Base-by-base conservation (phyloP, 352 stramenopile genomes). In the Halophytophthora polymorphica region DNA sequence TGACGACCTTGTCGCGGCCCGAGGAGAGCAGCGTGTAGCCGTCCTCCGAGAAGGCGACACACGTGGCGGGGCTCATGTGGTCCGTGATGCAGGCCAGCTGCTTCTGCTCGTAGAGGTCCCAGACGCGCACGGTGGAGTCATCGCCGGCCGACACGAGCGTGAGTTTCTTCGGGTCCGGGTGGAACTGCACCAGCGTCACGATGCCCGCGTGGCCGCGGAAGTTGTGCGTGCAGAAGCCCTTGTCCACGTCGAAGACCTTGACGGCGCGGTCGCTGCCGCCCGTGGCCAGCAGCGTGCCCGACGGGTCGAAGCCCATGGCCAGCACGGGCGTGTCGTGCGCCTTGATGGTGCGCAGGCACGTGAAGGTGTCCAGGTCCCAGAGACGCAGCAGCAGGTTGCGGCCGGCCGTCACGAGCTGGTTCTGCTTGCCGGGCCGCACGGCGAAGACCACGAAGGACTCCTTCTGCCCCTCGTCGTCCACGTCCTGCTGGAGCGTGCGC, bases 211-310 rank as follows among this genome's bases (percentile, higher is more conserved):
- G 90, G 8, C 77, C 72, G 25, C 73, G 77, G 59, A 98, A 98
- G 71, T 92, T 97, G 77, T 98, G 93, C 48, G 93, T 98, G 66
- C 86, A 96, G 65, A 87, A 97, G 23, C 88, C 91, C 62, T 94
- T 89, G 51, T 95, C 78, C 22, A 98, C 77, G 66, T 97, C 90
- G 50, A 95, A 98, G 21, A 98, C 91, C 54, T 98, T 97, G 36
- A 98, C 95, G 1, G 83, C 88, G 42, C 95, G 93, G 71, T 99
- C 97, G 25, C 96, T 95, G 19, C 94, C 96, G 57, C 94, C 96
- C 1, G 96, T 99, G 7, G 95, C 95, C 8, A 99, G 69, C 54
- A 99, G 67, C 45, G 87, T 97, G 35, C 88, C 89, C 19, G 89
- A 88, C 17, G 83, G 83, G 67, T 97, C 90, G 54, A 96, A 95